Conservation (phyloP, 1,139 yeast genomes). For the Geotrichum fermentans region DNA sequence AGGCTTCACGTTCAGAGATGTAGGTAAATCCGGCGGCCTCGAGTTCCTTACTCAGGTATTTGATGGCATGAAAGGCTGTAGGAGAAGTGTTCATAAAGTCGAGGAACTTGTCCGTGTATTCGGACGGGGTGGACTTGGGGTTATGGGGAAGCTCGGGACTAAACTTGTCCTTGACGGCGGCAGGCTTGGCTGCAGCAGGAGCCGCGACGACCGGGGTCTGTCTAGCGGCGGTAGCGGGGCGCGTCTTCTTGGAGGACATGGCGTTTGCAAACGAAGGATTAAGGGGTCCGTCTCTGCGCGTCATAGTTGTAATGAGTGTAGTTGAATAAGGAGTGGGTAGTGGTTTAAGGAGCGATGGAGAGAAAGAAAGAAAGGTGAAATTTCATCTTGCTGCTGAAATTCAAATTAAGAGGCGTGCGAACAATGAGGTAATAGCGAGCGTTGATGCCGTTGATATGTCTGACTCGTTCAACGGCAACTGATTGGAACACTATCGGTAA, state of each 20-base stretch:
- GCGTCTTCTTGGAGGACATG: slow-evolving; percentile 5
- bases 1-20: slow-evolving; percentile 62
- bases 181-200: neutral
- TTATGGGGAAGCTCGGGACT: slow-evolving; percentile 19
- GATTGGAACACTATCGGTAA: no score
- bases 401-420: neutral
- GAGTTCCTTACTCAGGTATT: slow-evolving; percentile 43
- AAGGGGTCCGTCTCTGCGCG: neutral
- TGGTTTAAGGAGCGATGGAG: neutral
- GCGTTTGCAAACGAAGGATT: slow-evolving; percentile 12
- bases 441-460: no score
- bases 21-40: slow-evolving; percentile 43
- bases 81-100: slow-evolving; percentile 81
- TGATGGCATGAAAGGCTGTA: slow-evolving; percentile 88
- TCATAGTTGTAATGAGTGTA: neutral
- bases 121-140: slow-evolving; percentile 18
- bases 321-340: neutral
- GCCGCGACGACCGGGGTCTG: neutral
- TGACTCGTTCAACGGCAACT: no score
- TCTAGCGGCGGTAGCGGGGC: neutral
- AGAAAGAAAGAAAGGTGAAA: neutral
- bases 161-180: slow-evolving; percentile 7
- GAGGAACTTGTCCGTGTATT: slow-evolving; percentile 51
- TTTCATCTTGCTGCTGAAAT: neutral
- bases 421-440: no score